These are phyloP conservation scores for rapeseed (Brassica napus) DNA, from an alignment of 345 rosid genomes.

Conservation along the genomic window Da-Ae NC_063435.1:14343001-14343500, in stretches of 20 bases:
- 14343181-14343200: background rate
- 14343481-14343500: too few relatives aligned
- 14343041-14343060: background rate
- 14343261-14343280: too few relatives aligned
- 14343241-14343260: background rate
- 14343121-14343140: background rate
- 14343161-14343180: background rate
- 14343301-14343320: too few relatives aligned
- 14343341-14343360: too few relatives aligned
- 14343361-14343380: too few relatives aligned
- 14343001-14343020: slow-evolving; percentile 29
- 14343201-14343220: background rate
- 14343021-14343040: background rate
- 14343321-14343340: too few relatives aligned
- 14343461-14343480: too few relatives aligned
- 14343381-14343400: too few relatives aligned
- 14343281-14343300: too few relatives aligned
- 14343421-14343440: too few relatives aligned
- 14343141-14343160: background rate
- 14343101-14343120: background rate
- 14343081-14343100: slow-evolving; percentile 25
- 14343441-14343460: too few relatives aligned
- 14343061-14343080: slow-evolving; percentile 8
- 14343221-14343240: background rate
- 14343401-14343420: too few relatives aligned